A percentile compares a stretch with the other conserved stretches of the same genome.
Evolutionary conservation across 139 green algal species (phyloP).

Genomic region (Ulvella scutata): DNA sequence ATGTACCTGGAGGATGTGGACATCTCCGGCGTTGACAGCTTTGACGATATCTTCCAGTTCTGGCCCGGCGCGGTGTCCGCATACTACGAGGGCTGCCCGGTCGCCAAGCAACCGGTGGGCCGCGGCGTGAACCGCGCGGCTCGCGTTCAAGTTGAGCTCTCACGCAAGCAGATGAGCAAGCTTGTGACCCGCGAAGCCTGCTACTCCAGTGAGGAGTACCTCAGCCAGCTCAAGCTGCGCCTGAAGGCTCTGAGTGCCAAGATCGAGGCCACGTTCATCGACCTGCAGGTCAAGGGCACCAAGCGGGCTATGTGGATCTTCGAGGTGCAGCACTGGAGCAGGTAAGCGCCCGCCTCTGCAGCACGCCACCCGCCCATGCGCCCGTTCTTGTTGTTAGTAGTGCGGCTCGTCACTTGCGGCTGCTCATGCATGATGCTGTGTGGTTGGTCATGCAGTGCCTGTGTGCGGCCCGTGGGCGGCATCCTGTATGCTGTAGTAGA

Average conservation of each 20-base stretch:
- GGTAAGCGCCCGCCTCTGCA: background rate
- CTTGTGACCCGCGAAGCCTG: background rate
- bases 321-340: background rate
- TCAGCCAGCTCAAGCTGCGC: background rate
- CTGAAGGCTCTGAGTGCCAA: background rate
- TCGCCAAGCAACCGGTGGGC: background rate
- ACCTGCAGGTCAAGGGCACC: background rate
- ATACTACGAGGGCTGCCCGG: background rate
- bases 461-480: too few relatives aligned
- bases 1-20: constrained; percentile 1
- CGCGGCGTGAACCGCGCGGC: background rate
- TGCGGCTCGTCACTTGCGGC: too few relatives aligned
- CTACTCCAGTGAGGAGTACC: background rate
- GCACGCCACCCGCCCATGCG: too few relatives aligned
- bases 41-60: background rate
- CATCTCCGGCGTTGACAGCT: background rate
- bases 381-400: too few relatives aligned
- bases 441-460: too few relatives aligned
- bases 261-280: background rate
- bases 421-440: too few relatives aligned
- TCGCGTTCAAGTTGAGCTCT: background rate
- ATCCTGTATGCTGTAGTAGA: too few relatives aligned
- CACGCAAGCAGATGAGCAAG: background rate
- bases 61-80: background rate
- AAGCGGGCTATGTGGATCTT: background rate